Conservation (phyloP, 129 eudicot genomes). For the Heracleum sosnowskyi region DNA sequence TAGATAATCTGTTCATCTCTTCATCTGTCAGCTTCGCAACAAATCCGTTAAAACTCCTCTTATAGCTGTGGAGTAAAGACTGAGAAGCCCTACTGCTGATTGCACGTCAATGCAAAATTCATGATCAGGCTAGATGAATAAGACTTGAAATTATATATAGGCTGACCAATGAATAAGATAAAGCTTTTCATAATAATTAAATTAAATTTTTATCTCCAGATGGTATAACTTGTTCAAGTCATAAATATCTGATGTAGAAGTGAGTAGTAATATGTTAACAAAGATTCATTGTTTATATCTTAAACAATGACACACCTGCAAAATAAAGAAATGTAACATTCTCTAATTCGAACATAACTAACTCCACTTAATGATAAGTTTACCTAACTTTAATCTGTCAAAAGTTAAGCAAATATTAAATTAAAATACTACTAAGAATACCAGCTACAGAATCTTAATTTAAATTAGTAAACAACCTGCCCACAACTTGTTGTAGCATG, state of each 20-base stretch:
- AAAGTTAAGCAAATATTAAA: not conserved
- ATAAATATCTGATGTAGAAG: too few relatives aligned
- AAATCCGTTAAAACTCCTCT: slow-evolving; percentile 58
- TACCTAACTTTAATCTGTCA: not conserved
- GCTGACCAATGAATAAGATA: not conserved
- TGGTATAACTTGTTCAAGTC: not conserved
- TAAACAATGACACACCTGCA: not conserved
- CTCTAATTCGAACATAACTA: not conserved
- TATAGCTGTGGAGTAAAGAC: slow-evolving; percentile 58
- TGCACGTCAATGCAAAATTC: slow-evolving; percentile 5
- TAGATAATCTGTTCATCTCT: slow-evolving; percentile 29
- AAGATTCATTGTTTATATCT: not conserved
- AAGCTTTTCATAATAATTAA: too few relatives aligned
- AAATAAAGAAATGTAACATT: not conserved
- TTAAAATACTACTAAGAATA: not conserved
- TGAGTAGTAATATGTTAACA: too few relatives aligned
- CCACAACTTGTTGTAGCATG: slow-evolving; percentile 49
- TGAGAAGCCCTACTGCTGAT: slow-evolving; percentile 55
- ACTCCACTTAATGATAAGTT: not conserved
- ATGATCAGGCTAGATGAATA: not conserved
- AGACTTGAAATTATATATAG: not conserved
- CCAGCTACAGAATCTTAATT: not conserved
- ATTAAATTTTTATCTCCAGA: not conserved
- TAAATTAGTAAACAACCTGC: slow-evolving; percentile 35
- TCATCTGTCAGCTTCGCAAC: slow-evolving; percentile 53